phyloP scores from a whole-genome alignment of 176 grass and related monocot genomes.

The Cocos nucifera region DNA sequence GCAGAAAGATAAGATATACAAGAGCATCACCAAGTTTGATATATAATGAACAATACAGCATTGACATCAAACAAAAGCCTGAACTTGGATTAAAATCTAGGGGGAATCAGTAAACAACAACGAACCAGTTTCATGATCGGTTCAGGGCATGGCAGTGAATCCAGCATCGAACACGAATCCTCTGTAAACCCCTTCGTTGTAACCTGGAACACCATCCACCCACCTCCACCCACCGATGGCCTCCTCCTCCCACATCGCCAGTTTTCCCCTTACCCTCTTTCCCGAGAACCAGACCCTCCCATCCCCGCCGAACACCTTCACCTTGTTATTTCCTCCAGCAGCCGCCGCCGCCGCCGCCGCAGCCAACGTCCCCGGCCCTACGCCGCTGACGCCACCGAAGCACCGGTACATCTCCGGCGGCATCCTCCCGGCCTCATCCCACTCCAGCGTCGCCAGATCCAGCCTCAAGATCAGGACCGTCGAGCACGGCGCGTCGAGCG shows the following conservation, averaged over 20 bases:
- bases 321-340: slow-evolving; percentile 70
- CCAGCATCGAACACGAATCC: slow-evolving; percentile 87
- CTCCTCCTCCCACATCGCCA: slow-evolving; percentile 96
- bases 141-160: slow-evolving; percentile 64
- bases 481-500: slow-evolving; percentile 71
- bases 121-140: slow-evolving; percentile 11
- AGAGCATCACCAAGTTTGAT: too few species aligned
- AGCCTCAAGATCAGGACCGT: slow-evolving; percentile 88
- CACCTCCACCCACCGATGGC: slow-evolving; percentile 66
- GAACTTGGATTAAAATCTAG: too few species aligned
- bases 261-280: slow-evolving; percentile 70
- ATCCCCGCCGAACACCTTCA: slow-evolving; percentile 93
- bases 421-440: slow-evolving; percentile 95
- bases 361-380: slow-evolving; percentile 14
- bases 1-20: too few species aligned
- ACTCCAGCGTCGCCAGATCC: slow-evolving; percentile 86
- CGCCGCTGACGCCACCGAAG: slow-evolving; percentile 57
- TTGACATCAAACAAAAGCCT: too few species aligned
- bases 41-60: too few species aligned
- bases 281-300: slow-evolving; percentile 95
- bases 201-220: slow-evolving; percentile 72
- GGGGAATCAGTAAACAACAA: slow-evolving; percentile 2
- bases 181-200: slow-evolving; percentile 72
- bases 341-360: not conserved
- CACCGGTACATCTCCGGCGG: slow-evolving; percentile 81